Conservation (phyloP, 139 green algal genomes). For the Chlorella ohadii region DNA sequence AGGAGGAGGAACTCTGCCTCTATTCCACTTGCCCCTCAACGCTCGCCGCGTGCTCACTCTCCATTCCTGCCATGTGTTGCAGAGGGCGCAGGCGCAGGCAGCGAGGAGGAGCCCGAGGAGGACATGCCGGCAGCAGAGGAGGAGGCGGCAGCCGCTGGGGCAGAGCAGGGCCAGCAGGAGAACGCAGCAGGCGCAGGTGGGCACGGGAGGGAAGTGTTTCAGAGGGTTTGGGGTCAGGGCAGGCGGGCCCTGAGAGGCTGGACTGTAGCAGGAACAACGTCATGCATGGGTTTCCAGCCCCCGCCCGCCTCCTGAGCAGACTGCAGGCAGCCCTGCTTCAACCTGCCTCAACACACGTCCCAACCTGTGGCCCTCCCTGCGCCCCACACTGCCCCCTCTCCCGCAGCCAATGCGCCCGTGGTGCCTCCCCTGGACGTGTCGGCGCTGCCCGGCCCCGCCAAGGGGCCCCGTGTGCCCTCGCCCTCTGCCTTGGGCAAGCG, state of each 20-base stretch:
- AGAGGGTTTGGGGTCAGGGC: no score
- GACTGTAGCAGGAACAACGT: no score
- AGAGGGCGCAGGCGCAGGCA: background rate
- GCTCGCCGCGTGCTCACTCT: no score
- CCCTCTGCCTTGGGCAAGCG: constrained; percentile 27
- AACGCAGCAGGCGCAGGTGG: background rate
- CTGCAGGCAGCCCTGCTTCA: no score
- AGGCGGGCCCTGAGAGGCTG: no score
- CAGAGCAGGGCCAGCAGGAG: constrained; percentile 7
- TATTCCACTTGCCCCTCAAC: no score
- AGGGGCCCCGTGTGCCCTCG: constrained; percentile 5
- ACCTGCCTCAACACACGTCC: no score
- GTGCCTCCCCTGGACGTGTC: constrained; percentile 4
- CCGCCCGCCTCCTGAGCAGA: no score
- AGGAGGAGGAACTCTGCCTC: no score
- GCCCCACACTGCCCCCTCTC: background rate
- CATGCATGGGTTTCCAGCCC: no score
- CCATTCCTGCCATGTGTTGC: no score
- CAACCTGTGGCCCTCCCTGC: background rate
- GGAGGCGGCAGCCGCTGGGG: background rate
- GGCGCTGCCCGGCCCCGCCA: background rate
- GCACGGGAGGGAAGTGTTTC: background rate
- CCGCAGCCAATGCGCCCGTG: background rate
- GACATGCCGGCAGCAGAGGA: background rate
- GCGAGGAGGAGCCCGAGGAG: background rate